phyloP scores from a whole-genome alignment of 345 rosid genomes.

The Brassica cretica region DNA sequence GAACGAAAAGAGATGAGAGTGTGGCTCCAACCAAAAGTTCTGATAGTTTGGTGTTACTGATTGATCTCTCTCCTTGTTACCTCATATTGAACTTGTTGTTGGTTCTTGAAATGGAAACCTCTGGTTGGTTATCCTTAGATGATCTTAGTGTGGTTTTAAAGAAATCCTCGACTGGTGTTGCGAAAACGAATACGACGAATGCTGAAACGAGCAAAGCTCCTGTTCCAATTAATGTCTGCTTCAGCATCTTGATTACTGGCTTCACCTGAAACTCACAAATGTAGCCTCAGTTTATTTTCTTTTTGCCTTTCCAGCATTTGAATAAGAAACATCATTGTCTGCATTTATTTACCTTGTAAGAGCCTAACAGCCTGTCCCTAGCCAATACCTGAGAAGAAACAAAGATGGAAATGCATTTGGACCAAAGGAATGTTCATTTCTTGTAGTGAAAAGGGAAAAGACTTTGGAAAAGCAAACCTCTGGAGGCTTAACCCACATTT shows the following conservation, averaged over 20 bases:
- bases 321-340: background rate
- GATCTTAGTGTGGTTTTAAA: conserved; percentile 44
- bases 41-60: background rate
- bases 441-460: background rate
- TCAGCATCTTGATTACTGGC: conserved; percentile 84
- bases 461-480: conserved; percentile 52
- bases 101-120: conserved; percentile 47
- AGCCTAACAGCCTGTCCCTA: conserved; percentile 87
- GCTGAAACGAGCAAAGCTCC: conserved; percentile 80
- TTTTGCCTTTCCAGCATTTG: conserved; percentile 38
- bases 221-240: conserved; percentile 80
- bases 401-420: background rate
- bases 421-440: background rate
- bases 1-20: background rate
- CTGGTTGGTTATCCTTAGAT: conserved; percentile 28
- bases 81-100: conserved; percentile 62
- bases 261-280: conserved; percentile 58
- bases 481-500: conserved; percentile 97
- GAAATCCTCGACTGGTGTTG: conserved; percentile 79
- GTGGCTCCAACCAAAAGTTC: background rate
- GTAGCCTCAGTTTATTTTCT: conserved; percentile 11
- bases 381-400: conserved; percentile 67
- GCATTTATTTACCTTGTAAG: conserved; percentile 67
- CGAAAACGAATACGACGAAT: conserved; percentile 62
- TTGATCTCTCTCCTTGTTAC: conserved; percentile 40